phyloP scores from a whole-genome alignment of 768 basidiomycete species.

The Calvatia gigantea region DNA sequence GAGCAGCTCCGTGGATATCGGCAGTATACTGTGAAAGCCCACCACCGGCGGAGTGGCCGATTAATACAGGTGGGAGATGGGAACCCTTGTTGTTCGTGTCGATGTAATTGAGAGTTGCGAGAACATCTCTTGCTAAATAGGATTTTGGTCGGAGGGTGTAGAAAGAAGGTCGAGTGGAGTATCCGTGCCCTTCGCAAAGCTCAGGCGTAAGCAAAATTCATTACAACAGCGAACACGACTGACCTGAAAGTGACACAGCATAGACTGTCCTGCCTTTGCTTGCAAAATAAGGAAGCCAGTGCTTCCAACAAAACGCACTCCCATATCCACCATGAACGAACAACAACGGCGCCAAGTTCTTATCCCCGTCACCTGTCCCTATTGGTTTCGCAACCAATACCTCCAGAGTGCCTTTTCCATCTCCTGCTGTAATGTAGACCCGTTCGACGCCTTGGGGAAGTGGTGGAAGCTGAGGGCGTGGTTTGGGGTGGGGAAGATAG shows the following conservation, averaged over 20 bases:
- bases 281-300: conserved; percentile 15
- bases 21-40: neutral
- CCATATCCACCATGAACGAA: conserved; percentile 18
- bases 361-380: neutral
- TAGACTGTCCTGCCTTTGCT: conserved; percentile 12
- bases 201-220: neutral
- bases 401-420: conserved; percentile 10
- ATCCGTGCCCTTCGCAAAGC: neutral
- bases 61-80: neutral
- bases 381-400: conserved; percentile 12
- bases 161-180: conserved; percentile 5
- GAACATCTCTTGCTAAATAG: conserved; percentile 4
- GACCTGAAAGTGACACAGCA: conserved; percentile 14
- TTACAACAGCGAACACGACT: neutral
- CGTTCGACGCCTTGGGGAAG: conserved; percentile 5
- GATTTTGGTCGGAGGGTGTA: conserved; percentile 7
- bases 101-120: conserved; percentile 2
- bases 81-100: neutral
- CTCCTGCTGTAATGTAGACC: conserved; percentile 11
- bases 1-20: neutral
- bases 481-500: neutral
- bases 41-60: neutral
- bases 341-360: conserved; percentile 2
- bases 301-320: conserved; percentile 14
- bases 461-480: neutral